Base-by-base conservation (phyloP, 495 filamentous ascomycete species). In the Sphaerosporella brunnea region DNA sequence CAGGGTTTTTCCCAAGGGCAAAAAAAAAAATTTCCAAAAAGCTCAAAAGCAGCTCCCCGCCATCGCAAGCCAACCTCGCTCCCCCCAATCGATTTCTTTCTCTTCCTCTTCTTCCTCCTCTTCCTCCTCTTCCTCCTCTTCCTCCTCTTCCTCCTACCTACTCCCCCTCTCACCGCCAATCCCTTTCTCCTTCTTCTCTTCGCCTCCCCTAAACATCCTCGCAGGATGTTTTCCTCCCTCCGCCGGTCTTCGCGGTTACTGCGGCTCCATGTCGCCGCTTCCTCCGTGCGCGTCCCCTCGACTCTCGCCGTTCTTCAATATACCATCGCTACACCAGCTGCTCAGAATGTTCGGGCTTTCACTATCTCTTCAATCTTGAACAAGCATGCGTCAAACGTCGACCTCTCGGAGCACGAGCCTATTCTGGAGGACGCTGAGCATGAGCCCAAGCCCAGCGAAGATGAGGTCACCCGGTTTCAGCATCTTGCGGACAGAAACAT, bases 401-500 rank as follows among this genome's bases (percentile, higher is more conserved):
- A 46, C 19, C 11, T 25, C 10, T 34, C 43, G 13, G 45, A 37
- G 2, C 35, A 48, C 35, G 45, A 37, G 7, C 32, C 45, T 5
- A 39, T 48, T 39, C 34, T 39, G 16, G 23, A 20, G 4, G 45
- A 48, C 24, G 4, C 32, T 20, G 45, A 48, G 45, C 45, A 48
- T 23, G 45, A 48, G 35, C 32, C 39, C 19, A 19, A 8, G 23
- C 9, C 2, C 21, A n/a, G 10, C 21, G 2, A 11, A 10, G 36
- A 37, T n/a, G 34, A 23, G 16, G 35, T 84, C 55, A 80, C 77
- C 16, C 68, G 68, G 32, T 97, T 97, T 59, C 56, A 67, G 2
- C 77, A 94, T 30, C 67, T 97, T 23, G 63, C 62, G 21, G 65
- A 69, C 2, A 62, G 73, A 20, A 72, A 73, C 11, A 54, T 84